Evolutionary conservation across 139 green algal species (phyloP), one percentile per base, ranked within the genome.

Genomic region (Auxenochlorella pyrenoidosa): DNA sequence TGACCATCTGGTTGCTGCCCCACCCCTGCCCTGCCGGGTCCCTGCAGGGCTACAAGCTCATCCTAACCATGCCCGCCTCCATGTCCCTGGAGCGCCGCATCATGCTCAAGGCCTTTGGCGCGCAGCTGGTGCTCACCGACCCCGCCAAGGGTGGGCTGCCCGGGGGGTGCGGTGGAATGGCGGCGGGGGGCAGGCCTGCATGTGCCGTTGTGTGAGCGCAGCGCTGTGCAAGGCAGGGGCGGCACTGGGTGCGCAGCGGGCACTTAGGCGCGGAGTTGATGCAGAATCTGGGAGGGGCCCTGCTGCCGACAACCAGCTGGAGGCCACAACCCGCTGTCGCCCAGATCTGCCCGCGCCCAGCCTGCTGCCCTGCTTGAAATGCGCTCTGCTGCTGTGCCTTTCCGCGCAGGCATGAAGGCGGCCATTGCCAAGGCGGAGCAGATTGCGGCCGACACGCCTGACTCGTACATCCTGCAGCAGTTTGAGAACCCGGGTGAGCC

Each of bases 1-100:
- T n/a, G n/a, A n/a, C n/a, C n/a, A n/a, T n/a, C n/a, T n/a, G n/a
- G n/a, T n/a, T n/a, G n/a, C n/a, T n/a, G n/a, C n/a, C n/a, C n/a
- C n/a, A n/a, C n/a, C n/a, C n/a, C n/a, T n/a, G n/a, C n/a, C n/a
- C n/a, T n/a, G n/a, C n/a, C n/a, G n/a, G n/a, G n/a, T n/a, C n/a
- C n/a, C 38, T 38, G 66, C 77, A 36, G 19, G 98, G 98, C 82
- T 99, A 99, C 96, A 97, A 99, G 92, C 92, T 97, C 30, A 96
- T 98, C 32, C 94, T 99, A 19, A 99, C 98, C 68, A 99, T 99
- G 98, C 98, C 98, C 5, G 98, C 98, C 26, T 98, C 95, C 88
- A 99, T 99, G 98, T 98, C 94, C 32, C 87, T 99, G 34, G 98
- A 99, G 91, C 92, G 97, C 22, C 91, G 98, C 63, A 94, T 99